phyloP scores from a whole-genome alignment of 495 filamentous ascomycete genomes.

The Podospora didyma region DNA sequence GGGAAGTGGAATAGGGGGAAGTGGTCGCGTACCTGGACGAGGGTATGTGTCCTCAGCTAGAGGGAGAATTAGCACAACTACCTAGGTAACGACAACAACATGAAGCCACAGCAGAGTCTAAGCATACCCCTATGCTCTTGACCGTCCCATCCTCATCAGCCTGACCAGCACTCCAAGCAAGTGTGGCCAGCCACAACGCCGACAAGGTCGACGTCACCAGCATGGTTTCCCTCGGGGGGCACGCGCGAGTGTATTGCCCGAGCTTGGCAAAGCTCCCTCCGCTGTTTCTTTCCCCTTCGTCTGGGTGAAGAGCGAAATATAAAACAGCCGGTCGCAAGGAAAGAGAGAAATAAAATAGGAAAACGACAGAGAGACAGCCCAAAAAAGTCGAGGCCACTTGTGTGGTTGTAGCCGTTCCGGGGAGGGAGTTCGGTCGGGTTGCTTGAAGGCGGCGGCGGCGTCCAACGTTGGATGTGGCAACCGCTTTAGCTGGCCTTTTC shows the following conservation, averaged over 20 bases:
- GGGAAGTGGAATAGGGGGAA: constrained; percentile 16
- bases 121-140: constrained; percentile 53
- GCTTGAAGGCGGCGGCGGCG: background rate
- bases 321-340: background rate
- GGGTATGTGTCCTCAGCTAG: constrained; percentile 74
- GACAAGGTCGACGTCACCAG: constrained; percentile 45
- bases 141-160: constrained; percentile 44
- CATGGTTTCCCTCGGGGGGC: constrained; percentile 29
- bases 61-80: constrained; percentile 10
- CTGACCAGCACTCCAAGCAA: constrained; percentile 39
- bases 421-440: no score
- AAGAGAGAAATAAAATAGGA: constrained; percentile 8
- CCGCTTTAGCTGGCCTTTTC: constrained; percentile 34
- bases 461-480: constrained; percentile 4
- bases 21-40: constrained; percentile 46
- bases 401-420: background rate
- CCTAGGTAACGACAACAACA: background rate
- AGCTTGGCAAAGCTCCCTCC: background rate
- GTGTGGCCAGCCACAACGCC: constrained; percentile 53
- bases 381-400: background rate
- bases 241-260: background rate
- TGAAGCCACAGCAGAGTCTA: background rate
- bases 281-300: no score
- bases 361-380: background rate
- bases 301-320: background rate